Evolutionary conservation across 2,329 filamentous ascomycete genomes (phyloP), one percentile per base, ranked within the genome.

Genomic region (Lomentospora prolificans): DNA sequence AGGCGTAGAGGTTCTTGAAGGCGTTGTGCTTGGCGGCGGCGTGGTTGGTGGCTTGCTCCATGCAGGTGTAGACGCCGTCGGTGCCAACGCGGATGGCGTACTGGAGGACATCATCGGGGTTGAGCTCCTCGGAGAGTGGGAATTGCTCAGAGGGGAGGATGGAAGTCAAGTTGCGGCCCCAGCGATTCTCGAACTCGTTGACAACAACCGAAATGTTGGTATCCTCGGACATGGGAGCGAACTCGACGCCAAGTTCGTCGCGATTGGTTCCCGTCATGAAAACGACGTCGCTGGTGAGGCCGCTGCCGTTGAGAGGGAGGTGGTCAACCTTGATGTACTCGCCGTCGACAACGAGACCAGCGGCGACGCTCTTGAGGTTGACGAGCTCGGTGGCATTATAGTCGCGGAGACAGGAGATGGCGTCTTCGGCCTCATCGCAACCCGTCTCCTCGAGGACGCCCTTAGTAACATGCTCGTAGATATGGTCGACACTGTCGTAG

Each of bases 201-300:
- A 64, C 59, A 50, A 64, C 64, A 3, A 46, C 41, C 7, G 55
- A 57, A 55, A 63, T 61, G 27, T 57, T 62, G 12, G 63, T 58
- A 60, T 59, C 60, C 30, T 60, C 57, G 51, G 59, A 9, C 24
- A 66, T 58, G 27, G 61, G 64, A 60, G 61, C 59, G 63, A 63
- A 56, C 30, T 69, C 58, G 63, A 67, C 64, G 59, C 65, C 58
- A 60, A 67, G 59, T 67, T 73, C 63, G 59, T 70, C 63, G 27
- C 71, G 66, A 62, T 68, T 72, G 46, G 64, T 61, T 59, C 70
- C 71, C 4, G 67, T 64, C 59, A 72, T 63, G 46, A 71, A 61
- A 14, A 64, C 61, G 8, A 72, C 63, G 54, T 62, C 59, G 19
- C 60, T 51, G 1, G 63, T 57, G 41, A 58, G 58, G 30, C 60